A percentile compares a stretch with the other conserved stretches of the same genome.
These are phyloP conservation scores for Eucommia ulmoides DNA, from an alignment of 257 asterid species.

Conservation along the genomic window DNA sequence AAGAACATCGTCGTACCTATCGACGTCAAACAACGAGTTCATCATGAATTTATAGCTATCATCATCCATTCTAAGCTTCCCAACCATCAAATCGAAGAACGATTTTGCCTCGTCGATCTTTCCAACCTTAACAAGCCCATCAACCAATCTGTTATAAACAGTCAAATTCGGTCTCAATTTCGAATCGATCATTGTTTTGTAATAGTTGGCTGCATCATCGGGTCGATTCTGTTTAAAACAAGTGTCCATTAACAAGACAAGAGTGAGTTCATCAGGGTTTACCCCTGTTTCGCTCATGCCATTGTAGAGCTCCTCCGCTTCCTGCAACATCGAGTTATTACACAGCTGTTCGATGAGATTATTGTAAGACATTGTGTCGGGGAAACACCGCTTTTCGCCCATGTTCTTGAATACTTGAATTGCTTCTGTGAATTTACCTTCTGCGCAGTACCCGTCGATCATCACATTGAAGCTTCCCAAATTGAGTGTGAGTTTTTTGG, in stretches of 20 bases:
- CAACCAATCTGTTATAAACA: slow-evolving; percentile 58
- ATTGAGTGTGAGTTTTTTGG: slow-evolving; percentile 55
- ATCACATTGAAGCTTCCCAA: slow-evolving; percentile 81
- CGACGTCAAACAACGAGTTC: slow-evolving; percentile 47
- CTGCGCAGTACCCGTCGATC: slow-evolving; percentile 67
- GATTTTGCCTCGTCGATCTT: slow-evolving; percentile 75
- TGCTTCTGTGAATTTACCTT: slow-evolving; percentile 59
- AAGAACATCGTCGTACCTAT: slow-evolving; percentile 68
- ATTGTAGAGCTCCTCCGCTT: slow-evolving; percentile 66
- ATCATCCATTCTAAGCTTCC: slow-evolving; percentile 74
- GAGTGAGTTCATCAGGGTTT: slow-evolving; percentile 76
- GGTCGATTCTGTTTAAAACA: slow-evolving; percentile 70
- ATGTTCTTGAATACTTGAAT: slow-evolving; percentile 56
- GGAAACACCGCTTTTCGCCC: slow-evolving; percentile 71
- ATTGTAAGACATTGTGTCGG: slow-evolving; percentile 68
- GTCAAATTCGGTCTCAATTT: slow-evolving; percentile 72
- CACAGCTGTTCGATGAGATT: slow-evolving; percentile 80
- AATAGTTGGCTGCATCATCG: slow-evolving; percentile 68
- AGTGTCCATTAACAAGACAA: slow-evolving; percentile 67
- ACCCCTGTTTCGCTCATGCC: slow-evolving; percentile 62
- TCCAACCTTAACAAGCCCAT: slow-evolving; percentile 71
- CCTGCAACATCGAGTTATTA: slow-evolving; percentile 43
- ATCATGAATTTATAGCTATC: slow-evolving; percentile 69
- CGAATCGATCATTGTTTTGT: slow-evolving; percentile 70
- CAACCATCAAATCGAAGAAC: slow-evolving; percentile 69